These are phyloP conservation scores for Eragrostis curvula DNA, from an alignment of 176 grass and related monocot species.

Conservation along the genomic window DNA sequence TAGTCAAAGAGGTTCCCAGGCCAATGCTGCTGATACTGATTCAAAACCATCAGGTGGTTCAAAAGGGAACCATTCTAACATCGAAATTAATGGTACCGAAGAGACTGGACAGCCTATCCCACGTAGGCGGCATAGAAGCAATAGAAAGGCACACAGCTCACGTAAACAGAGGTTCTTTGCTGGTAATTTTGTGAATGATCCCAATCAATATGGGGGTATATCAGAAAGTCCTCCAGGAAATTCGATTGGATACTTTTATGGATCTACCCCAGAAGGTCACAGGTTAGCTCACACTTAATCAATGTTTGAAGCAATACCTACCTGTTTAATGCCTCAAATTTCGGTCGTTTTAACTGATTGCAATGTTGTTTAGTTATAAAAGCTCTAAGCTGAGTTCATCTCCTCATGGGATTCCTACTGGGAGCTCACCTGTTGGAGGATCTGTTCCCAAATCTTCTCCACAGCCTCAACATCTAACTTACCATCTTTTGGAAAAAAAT, in stretches of 20 bases:
- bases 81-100: constrained; percentile 56
- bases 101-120: constrained; percentile 73
- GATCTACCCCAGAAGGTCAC: constrained; percentile 93
- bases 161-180: constrained; percentile 89
- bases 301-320: constrained; percentile 3
- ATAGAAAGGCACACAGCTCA: constrained; percentile 63
- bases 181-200: constrained; percentile 67
- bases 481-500: constrained; percentile 91
- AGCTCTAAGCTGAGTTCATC: constrained; percentile 79
- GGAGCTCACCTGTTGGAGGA: constrained; percentile 88
- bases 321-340: constrained; percentile 27
- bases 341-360: constrained; percentile 30
- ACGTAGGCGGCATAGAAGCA: constrained; percentile 73
- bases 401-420: constrained; percentile 76
- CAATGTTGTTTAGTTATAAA: constrained; percentile 45
- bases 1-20: constrained; percentile 55
- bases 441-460: constrained; percentile 94
- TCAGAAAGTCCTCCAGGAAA: constrained; percentile 94
- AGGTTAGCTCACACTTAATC: constrained; percentile 51
- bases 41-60: constrained; percentile 55
- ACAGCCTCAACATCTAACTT: constrained; percentile 90
- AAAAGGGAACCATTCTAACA: constrained; percentile 49
- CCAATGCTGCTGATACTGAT: constrained; percentile 42
- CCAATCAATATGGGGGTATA: constrained; percentile 59
- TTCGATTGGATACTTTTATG: constrained; percentile 95